phyloP scores from a whole-genome alignment of 2,329 filamentous ascomycete genomes.

The Fusarium cyanostomum region DNA sequence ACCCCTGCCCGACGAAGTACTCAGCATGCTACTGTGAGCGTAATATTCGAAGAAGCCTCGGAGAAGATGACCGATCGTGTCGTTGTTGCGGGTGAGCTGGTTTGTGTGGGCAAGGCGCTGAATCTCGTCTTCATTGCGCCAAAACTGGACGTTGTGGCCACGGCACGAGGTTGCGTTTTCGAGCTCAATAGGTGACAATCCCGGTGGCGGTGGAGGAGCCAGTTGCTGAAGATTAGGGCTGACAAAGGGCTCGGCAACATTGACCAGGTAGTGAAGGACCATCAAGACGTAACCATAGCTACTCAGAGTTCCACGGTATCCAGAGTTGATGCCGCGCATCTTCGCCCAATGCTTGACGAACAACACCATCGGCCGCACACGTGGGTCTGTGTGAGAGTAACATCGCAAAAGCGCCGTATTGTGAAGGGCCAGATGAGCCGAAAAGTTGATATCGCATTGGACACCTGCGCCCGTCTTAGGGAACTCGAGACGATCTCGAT shows the following conservation, averaged over 20 bases:
- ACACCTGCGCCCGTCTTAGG: constrained; percentile 81
- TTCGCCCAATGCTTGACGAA: constrained; percentile 96
- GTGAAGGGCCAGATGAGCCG: constrained; percentile 81
- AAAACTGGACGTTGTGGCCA: constrained; percentile 79
- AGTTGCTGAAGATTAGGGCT: constrained; percentile 81
- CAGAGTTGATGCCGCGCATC: constrained; percentile 82
- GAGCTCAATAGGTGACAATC: constrained; percentile 36
- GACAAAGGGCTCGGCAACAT: constrained; percentile 81
- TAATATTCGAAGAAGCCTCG: constrained; percentile 92
- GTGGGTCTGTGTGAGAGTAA: constrained; percentile 81
- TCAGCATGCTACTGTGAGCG: constrained; percentile 67
- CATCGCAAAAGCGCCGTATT: constrained; percentile 86
- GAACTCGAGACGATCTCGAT: constrained; percentile 75
- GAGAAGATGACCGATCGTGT: constrained; percentile 76
- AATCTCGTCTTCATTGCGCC: constrained; percentile 78
- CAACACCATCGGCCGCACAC: constrained; percentile 80
- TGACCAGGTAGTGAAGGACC: constrained; percentile 90
- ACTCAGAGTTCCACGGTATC: constrained; percentile 85
- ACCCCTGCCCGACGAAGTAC: constrained; percentile 59
- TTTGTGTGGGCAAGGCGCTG: constrained; percentile 64
- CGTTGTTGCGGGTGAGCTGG: constrained; percentile 72
- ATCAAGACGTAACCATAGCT: constrained; percentile 94
- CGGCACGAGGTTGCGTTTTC: constrained; percentile 56
- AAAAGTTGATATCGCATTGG: constrained; percentile 93
- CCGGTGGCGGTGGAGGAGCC: constrained; percentile 54